A percentile compares a stretch with the other conserved stretches of the same genome.
phyloP scores from a whole-genome alignment of 73 alveolate genomes.

The Paraurostyla sp. region DNA sequence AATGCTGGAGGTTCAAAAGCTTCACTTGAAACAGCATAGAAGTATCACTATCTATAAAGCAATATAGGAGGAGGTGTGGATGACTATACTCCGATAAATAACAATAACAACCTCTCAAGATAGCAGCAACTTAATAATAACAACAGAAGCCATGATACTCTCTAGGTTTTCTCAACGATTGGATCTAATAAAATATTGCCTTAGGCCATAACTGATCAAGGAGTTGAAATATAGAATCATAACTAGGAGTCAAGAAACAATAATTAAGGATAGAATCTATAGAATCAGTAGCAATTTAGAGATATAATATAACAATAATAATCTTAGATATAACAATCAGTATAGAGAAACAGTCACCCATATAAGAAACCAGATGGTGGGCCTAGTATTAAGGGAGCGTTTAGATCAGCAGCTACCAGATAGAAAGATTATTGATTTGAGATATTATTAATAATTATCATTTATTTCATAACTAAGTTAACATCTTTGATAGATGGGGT shows the following conservation, averaged over 20 bases:
- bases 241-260: too few relatives aligned
- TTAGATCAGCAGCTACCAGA: constrained; percentile 41
- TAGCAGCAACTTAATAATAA: not conserved
- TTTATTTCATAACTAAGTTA: too few relatives aligned
- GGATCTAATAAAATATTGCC: constrained; percentile 1
- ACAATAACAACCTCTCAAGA: not conserved
- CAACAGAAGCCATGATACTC: not conserved
- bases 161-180: not conserved
- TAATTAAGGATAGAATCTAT: too few relatives aligned
- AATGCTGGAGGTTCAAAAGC: not conserved
- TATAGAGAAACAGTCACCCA: not conserved
- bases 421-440: too few relatives aligned
- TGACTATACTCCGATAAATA: not conserved
- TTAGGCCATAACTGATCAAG: not conserved
- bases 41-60: not conserved
- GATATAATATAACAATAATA: not conserved
- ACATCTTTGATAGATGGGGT: too few relatives aligned
- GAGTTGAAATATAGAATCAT: not conserved
- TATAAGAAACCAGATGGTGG: constrained; percentile 38
- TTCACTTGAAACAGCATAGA: constrained; percentile 21
- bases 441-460: too few relatives aligned
- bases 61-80: not conserved
- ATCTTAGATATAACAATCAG: not conserved
- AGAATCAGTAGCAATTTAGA: not conserved
- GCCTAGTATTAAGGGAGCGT: constrained; percentile 17